A percentile compares a stretch with the other conserved stretches of the same genome.
These are phyloP conservation scores for Debaryomycetaceae sp. DNA, from an alignment of 1,139 yeast species.

Conservation along the genomic window DNA sequence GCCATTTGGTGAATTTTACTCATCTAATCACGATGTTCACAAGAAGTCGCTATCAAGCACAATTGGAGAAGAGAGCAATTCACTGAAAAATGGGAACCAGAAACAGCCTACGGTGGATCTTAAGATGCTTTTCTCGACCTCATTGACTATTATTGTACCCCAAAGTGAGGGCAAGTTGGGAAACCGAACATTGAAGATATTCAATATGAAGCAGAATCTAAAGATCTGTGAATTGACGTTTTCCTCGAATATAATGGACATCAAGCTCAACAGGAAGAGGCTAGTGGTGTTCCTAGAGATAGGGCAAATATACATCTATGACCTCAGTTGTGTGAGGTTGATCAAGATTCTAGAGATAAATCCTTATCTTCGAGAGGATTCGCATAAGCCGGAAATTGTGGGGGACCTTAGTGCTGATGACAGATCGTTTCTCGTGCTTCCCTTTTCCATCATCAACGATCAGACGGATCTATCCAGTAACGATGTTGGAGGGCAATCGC, in stretches of 20 bases:
- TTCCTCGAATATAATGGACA: constrained; percentile 57
- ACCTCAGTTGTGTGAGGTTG: constrained; percentile 67
- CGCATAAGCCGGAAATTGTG: constrained; percentile 20
- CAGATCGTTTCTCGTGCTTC: constrained; percentile 43
- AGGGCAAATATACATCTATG: constrained; percentile 69
- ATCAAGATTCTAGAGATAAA: constrained; percentile 59
- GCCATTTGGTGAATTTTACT: constrained; percentile 46
- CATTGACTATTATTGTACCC: constrained; percentile 63
- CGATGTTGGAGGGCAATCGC: constrained; percentile 7
- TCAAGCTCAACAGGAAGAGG: constrained; percentile 64
- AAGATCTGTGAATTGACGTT: constrained; percentile 71
- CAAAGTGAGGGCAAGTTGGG: constrained; percentile 40
- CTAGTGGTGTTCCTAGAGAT: constrained; percentile 55
- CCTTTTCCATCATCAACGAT: constrained; percentile 24
- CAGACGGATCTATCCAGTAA: constrained; percentile 29
- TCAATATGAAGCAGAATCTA: constrained; percentile 65
- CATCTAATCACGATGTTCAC: constrained; percentile 16
- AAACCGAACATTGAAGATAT: constrained; percentile 53
- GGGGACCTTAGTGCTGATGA: constrained; percentile 53
- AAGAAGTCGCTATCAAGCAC: constrained; percentile 2
- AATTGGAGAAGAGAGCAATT: constrained; percentile 1
- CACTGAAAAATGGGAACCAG: constrained; percentile 1
- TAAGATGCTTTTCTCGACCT: constrained; percentile 70
- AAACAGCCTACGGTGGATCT: constrained; percentile 31
- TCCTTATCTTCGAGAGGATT: constrained; percentile 10